These are phyloP conservation scores for Salix purpurea DNA, from an alignment of 345 rosid genomes.

Conservation along the genomic window DNA sequence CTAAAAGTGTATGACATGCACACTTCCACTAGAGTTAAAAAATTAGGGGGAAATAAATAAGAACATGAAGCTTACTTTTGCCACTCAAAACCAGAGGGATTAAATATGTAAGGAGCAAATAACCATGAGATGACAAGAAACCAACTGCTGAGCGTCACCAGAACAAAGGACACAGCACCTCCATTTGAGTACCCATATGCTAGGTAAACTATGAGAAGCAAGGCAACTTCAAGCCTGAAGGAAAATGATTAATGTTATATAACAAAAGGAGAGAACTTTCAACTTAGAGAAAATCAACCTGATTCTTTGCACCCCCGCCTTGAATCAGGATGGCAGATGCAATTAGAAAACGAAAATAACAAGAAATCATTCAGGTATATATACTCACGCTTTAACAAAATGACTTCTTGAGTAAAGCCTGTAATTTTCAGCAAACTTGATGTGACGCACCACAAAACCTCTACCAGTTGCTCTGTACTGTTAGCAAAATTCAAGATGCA, in stretches of 20 bases:
- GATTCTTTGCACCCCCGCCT: neutral
- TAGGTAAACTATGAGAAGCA: conserved; percentile 87
- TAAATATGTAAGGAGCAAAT: conserved; percentile 97
- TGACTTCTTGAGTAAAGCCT: conserved; percentile 97
- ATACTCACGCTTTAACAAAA: conserved; percentile 91
- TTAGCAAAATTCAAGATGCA: conserved; percentile 21
- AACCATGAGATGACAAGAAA: conserved; percentile 97
- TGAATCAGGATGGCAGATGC: neutral
- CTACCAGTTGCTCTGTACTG: conserved; percentile 99
- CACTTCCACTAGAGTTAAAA: neutral
- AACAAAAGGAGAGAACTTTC: too few species aligned
- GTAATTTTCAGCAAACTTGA: conserved; percentile 94
- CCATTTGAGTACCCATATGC: conserved; percentile 80
- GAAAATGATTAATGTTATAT: neutral
- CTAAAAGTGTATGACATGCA: neutral
- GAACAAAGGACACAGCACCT: conserved; percentile 67
- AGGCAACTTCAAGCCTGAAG: conserved; percentile 90
- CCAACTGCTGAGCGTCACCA: conserved; percentile 94
- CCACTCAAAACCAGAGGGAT: conserved; percentile 99
- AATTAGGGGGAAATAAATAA: neutral
- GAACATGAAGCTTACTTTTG: conserved; percentile 63
- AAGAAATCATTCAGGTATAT: neutral
- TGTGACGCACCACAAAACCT: conserved; percentile 97
- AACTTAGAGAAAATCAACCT: neutral
- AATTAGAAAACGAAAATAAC: neutral